Evolutionary conservation across 768 basidiomycete species (phyloP), one percentile per base, ranked within the genome.

Genomic region (Tulasnella sp.): DNA sequence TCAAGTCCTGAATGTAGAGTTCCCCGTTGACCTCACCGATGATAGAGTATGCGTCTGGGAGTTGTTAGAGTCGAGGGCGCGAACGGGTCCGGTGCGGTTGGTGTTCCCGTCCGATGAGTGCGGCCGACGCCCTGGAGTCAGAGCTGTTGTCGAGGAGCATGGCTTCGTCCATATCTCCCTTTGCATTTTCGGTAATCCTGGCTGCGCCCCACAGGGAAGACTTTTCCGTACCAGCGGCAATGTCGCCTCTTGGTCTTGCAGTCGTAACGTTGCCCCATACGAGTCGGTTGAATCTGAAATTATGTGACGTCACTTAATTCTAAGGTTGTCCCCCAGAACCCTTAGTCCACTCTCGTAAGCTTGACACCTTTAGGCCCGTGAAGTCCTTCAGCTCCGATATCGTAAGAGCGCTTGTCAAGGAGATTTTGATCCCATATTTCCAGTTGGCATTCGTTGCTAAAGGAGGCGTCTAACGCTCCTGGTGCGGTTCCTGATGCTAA

Each of bases 201-300:
- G 87, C 88, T n/a, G 96, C 93, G 83, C 98, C 95, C 92, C 94
- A 99, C 29, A 98, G 85, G 4, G 89, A 89, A 67, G 99, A 87
- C 83, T 97, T 94, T 96, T 99, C 97, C 88, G 98, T 90, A 75
- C 97, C 97, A 52, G 94, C 95, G 34, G 96, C 97, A 78, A 99
- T 89, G 58, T 98, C 88, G 54, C 97, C 97, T 42, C 85, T 87
- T 15, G 89, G 86, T 64, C 90, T 87, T 78, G 84, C 86, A 69
- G 85, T 85, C 78, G 90, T 88, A 58, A 87, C 86, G 80, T 88
- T 85, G 25, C 93, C 93, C 97, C 97, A 99, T 12, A 93, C 92
- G 76, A 99, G 86, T 72, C 94, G 91, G 84, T 97, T 97, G 86
- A 97, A 98, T 80, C 96, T 96, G 68, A 31, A 75, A 69, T 67